Conservation (phyloP, 129 eudicot species). For the Ambrosia artemisiifolia region DNA sequence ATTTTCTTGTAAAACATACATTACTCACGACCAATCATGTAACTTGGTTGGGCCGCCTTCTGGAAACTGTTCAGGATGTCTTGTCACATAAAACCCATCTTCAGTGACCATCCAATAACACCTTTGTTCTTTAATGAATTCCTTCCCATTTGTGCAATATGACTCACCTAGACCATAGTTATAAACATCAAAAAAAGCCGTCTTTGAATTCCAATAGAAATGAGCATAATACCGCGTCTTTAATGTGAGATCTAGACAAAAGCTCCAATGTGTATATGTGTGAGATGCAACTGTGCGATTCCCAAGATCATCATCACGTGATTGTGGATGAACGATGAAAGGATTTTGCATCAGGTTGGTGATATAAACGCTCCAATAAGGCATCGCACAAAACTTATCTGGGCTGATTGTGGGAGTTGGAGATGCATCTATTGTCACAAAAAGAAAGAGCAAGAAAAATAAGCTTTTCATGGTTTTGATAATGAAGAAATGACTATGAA, state of each 20-base stretch:
- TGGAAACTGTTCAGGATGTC: not conserved
- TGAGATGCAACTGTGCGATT: not conserved
- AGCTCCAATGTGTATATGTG: slow-evolving; percentile 2
- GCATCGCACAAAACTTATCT: not conserved
- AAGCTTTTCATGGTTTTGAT: not conserved
- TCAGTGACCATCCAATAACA: slow-evolving; percentile 5
- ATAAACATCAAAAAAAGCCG: slow-evolving; percentile 13
- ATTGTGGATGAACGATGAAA: slow-evolving; percentile 15
- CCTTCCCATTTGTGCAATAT: not conserved
- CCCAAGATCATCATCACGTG: slow-evolving; percentile 11
- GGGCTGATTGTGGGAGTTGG: not conserved
- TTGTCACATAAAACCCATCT: not conserved
- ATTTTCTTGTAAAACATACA: not conserved
- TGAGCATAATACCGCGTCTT: slow-evolving; percentile 11
- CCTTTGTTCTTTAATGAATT: not conserved
- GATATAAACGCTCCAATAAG: slow-evolving; percentile 4
- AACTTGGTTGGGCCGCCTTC: not conserved
- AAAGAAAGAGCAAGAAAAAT: not conserved
- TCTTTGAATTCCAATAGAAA: slow-evolving; percentile 15
- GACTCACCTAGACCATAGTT: not conserved
- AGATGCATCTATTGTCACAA: not conserved
- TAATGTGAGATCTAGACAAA: not conserved
- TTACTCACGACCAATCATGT: slow-evolving; percentile 6
- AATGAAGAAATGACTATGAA: not conserved
- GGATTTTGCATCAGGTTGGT: not conserved